Conservation (phyloP, 345 rosid genomes). For the Limnanthes douglasii region DNA sequence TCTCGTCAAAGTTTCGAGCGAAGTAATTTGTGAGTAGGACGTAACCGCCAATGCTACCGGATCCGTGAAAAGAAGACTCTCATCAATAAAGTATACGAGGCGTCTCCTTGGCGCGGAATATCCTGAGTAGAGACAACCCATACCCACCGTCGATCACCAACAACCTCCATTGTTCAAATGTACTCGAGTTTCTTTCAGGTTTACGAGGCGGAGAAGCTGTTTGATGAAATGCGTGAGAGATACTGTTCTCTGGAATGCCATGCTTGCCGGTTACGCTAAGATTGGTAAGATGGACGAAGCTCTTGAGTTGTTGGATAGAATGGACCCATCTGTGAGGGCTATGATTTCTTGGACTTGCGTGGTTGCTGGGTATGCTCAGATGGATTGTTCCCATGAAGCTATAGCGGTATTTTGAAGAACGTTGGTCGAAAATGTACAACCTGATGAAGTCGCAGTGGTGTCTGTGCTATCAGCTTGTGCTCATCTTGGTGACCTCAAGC, state of each 20-base stretch:
- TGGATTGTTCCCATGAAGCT: slow-evolving; percentile 43
- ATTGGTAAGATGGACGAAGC: slow-evolving; percentile 40
- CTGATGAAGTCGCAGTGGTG: slow-evolving; percentile 43
- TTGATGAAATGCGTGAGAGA: too few relatives aligned
- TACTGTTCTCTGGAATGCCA: slow-evolving; percentile 71
- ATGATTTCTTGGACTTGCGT: slow-evolving; percentile 71
- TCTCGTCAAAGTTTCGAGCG: too few relatives aligned
- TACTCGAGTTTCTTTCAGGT: too few relatives aligned
- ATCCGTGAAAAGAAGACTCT: too few relatives aligned
- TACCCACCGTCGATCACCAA: too few relatives aligned
- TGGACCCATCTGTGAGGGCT: slow-evolving; percentile 36
- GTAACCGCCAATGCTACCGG: too few relatives aligned
- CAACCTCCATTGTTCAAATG: too few relatives aligned
- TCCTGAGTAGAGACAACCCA: too few relatives aligned
- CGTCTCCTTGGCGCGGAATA: too few relatives aligned
- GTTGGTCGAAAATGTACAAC: slow-evolving; percentile 32
- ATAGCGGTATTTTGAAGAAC: slow-evolving; percentile 33
- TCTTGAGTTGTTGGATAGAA: slow-evolving; percentile 50
- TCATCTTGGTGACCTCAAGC: slow-evolving; percentile 57
- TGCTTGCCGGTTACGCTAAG: slow-evolving; percentile 49
- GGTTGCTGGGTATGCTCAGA: slow-evolving; percentile 71
- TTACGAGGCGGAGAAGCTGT: too few relatives aligned
- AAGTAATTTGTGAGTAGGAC: too few relatives aligned
- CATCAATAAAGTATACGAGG: too few relatives aligned
- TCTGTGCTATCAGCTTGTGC: slow-evolving; percentile 72